Percentiles rank a stretch among this genome's conserved stretches.
These are phyloP conservation scores for Gentiana dahurica DNA, from an alignment of 257 asterid genomes.

Conservation along the genomic window DNA sequence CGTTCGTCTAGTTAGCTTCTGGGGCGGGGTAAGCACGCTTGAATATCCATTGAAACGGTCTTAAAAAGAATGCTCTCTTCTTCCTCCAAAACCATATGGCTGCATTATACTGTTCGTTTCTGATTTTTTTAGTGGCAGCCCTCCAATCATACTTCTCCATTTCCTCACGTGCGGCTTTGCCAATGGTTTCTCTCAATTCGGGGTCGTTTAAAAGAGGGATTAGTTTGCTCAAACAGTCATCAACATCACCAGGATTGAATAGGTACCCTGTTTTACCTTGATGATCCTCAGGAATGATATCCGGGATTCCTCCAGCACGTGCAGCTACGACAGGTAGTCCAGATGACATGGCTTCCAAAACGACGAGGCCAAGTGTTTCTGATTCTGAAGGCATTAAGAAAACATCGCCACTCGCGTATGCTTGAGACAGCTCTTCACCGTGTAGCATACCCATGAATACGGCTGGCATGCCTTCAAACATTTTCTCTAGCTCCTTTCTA, in stretches of 20 bases:
- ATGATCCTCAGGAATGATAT: conserved; percentile 75
- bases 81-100: conserved; percentile 94
- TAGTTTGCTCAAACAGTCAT: conserved; percentile 78
- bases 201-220: conserved; percentile 46
- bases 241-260: conserved; percentile 71
- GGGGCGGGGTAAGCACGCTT: conserved; percentile 25
- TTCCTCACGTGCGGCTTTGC: conserved; percentile 73
- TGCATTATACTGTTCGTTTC: conserved; percentile 71
- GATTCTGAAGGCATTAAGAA: conserved; percentile 94
- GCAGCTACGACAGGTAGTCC: conserved; percentile 95
- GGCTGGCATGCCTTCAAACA: conserved; percentile 71
- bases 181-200: conserved; percentile 58
- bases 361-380: conserved; percentile 85
- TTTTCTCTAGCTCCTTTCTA: conserved; percentile 73
- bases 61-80: conserved; percentile 46
- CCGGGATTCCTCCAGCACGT: conserved; percentile 97
- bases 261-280: conserved; percentile 79
- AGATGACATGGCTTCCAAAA: conserved; percentile 95
- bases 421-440: conserved; percentile 94
- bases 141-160: conserved; percentile 92
- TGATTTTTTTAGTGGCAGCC: conserved; percentile 75
- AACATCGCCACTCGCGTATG: conserved; percentile 91
- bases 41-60: conserved; percentile 70
- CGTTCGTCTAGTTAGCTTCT: conserved; percentile 22
- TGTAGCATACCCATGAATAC: conserved; percentile 85